Conservation (phyloP, 345 rosid species). For the Populus simonii region DNA sequence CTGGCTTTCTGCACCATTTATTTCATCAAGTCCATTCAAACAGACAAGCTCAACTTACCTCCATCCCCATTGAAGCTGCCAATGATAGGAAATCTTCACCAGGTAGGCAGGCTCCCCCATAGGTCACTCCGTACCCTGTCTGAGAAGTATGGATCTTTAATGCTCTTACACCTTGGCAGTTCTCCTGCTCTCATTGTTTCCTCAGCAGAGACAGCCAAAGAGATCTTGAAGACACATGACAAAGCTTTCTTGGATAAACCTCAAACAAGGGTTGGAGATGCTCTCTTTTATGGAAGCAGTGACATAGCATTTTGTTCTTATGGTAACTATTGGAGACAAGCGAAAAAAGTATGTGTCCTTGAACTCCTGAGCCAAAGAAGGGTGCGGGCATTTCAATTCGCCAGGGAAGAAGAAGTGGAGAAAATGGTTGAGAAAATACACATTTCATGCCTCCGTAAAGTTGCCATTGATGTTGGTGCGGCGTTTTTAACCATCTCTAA, state of each 20-base stretch:
- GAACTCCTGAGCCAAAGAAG: conserved; percentile 26
- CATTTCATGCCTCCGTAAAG: neutral
- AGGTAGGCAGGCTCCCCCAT: conserved; percentile 16
- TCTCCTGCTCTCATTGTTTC: conserved; percentile 19
- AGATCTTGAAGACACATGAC: conserved; percentile 13
- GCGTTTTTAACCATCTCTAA: neutral
- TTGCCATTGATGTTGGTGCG: neutral
- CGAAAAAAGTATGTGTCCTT: conserved; percentile 12
- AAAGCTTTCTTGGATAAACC: conserved; percentile 17
- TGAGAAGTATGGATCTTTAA: conserved; percentile 22
- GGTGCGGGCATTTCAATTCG: conserved; percentile 14
- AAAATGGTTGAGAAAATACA: neutral
- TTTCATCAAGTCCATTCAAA: no score
- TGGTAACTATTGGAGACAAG: conserved; percentile 24
- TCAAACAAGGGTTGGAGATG: conserved; percentile 1
- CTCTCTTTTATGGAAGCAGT: conserved; percentile 5
- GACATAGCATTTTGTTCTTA: conserved; percentile 14
- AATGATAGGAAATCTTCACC: conserved; percentile 28
- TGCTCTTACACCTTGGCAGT: conserved; percentile 14
- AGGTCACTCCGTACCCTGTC: conserved; percentile 16
- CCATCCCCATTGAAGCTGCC: conserved; percentile 28
- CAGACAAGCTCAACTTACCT: conserved; percentile 13
- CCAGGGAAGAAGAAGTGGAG: conserved; percentile 11
- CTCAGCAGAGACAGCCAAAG: conserved; percentile 13
- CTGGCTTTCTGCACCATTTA: no score